phyloP scores from a whole-genome alignment of 805 yeast genomes.

The Yamadazyma philogaea region DNA sequence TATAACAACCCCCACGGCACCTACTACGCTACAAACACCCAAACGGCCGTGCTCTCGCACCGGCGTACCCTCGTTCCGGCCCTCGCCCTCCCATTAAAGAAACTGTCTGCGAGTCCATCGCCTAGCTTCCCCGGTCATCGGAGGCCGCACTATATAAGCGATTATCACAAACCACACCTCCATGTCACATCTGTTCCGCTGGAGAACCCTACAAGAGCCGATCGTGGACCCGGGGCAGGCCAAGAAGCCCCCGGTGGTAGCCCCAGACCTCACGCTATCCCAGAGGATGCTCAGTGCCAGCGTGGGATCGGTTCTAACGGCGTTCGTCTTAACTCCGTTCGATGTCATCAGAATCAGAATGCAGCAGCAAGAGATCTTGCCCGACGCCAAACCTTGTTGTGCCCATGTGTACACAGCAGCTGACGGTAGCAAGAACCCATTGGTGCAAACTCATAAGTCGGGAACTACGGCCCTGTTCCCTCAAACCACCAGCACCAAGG shows the following conservation, averaged over 20 bases:
- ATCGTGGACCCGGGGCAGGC: neutral
- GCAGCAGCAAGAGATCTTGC: conserved; percentile 70
- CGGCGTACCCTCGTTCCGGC: too few relatives aligned
- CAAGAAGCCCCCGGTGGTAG: neutral
- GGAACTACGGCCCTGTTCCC: conserved; percentile 9
- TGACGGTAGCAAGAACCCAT: conserved; percentile 9
- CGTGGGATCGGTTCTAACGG: conserved; percentile 69
- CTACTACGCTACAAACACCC: too few relatives aligned
- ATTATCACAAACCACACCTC: neutral
- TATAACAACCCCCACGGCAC: too few relatives aligned
- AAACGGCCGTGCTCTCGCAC: too few relatives aligned
- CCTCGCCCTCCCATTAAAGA: neutral
- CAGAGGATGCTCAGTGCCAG: conserved; percentile 80
- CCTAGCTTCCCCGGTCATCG: neutral
- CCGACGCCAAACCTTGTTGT: conserved; percentile 27
- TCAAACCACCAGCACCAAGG: neutral
- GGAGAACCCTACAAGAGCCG: conserved; percentile 25
- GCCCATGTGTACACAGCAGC: conserved; percentile 8
- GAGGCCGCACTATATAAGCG: neutral
- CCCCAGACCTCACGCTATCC: conserved; percentile 13
- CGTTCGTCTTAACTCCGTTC: conserved; percentile 73
- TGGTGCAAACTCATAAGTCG: conserved; percentile 12
- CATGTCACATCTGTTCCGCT: conserved; percentile 2
- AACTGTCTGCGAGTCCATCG: neutral
- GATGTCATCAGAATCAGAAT: conserved; percentile 75